Base-by-base conservation (phyloP, 2,329 filamentous ascomycete species). In the Rosellinia necatrix region DNA sequence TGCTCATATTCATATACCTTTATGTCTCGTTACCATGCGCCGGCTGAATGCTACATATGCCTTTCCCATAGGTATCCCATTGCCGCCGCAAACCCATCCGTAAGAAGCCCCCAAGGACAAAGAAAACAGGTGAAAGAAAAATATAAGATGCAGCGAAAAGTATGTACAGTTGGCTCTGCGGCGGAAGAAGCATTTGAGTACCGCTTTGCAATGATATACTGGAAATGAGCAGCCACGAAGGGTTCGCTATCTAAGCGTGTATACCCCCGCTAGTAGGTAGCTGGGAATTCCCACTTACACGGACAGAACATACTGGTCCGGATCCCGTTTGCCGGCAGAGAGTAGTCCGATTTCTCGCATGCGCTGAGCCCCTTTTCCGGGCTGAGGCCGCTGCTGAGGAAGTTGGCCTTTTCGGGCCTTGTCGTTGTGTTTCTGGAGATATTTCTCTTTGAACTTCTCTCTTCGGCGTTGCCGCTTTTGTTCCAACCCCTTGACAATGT, bases 401-500 rank as follows among this genome's bases (percentile, higher is more conserved):
- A 82, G 78, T 64, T 84, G 81, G 10, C 83, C 82, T 68, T 91
- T 92, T 62, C 87, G 86, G 54, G 87, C 88, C 67, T 91, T 90
- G 70, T 91, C 88, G 76, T 90, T 96, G 70, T 93, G 89, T 72
- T 96, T 94, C 67, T 92, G 88, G 71, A 90, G 88, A 64, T 88
- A 83, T 71, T 91, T 90, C 53, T 72, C 70, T 49, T 69, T 66
- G 68, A 92, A 89, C 74, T 97, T 96, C 74, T 97, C 92, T 76
- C 89, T 92, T 65, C 94, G 89, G 62, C 94, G 87, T 76, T 94
- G 90, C 22, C 92, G 88, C 78, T 96, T 97, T 74, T 90, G 88
- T 77, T 99, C 94, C 1, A 99, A 83, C 7, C 94, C 94, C 73
- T 96, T 96, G 74, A 97, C 90, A 59, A 97, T 99, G 73, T 97